Evolutionary conservation across 1,139 yeast genomes (phyloP).

Genomic region (Geotrichum citri-aurantii): DNA sequence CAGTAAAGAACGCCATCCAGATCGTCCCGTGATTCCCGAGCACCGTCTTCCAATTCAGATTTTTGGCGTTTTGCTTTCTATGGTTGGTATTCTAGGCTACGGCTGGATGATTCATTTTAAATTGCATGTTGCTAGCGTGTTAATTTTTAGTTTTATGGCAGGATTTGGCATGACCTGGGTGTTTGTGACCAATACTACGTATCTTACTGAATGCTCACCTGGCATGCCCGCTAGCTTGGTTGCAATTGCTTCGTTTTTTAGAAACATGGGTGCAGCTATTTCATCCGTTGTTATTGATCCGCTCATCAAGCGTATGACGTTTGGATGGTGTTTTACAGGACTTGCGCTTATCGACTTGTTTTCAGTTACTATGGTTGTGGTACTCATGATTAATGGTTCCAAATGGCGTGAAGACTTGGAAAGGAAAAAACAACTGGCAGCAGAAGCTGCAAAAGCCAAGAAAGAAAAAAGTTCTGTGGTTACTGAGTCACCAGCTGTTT

Average conservation of each 20-base stretch:
- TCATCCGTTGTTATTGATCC: slow-evolving; percentile 46
- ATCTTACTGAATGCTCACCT: slow-evolving; percentile 48
- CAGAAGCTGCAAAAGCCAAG: not conserved
- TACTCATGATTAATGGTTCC: slow-evolving; percentile 33
- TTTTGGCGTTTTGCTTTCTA: slow-evolving; percentile 43
- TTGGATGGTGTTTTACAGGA: slow-evolving; percentile 58
- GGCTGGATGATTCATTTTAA: slow-evolving; percentile 50
- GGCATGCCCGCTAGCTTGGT: slow-evolving; percentile 52
- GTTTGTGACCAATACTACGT: slow-evolving; percentile 53
- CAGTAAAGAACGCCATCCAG: slow-evolving; percentile 31
- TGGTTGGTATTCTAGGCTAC: slow-evolving; percentile 47
- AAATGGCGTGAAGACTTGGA: slow-evolving; percentile 25
- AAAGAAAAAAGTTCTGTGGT: not conserved
- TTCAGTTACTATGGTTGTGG: slow-evolving; percentile 33
- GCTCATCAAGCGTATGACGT: slow-evolving; percentile 44
- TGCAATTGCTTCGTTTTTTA: slow-evolving; percentile 50
- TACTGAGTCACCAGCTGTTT: not conserved
- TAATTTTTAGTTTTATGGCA: slow-evolving; percentile 43
- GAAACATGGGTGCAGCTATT: slow-evolving; percentile 54
- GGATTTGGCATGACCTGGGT: slow-evolving; percentile 60
- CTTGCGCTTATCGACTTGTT: slow-evolving; percentile 43
- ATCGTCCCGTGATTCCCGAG: slow-evolving; percentile 41
- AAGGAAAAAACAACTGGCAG: slow-evolving; percentile 19
- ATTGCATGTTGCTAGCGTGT: slow-evolving; percentile 43
- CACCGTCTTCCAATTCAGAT: slow-evolving; percentile 44